Base-by-base conservation (phyloP, 2,329 filamentous ascomycete species). In the Ceratocystis papillata region DNA sequence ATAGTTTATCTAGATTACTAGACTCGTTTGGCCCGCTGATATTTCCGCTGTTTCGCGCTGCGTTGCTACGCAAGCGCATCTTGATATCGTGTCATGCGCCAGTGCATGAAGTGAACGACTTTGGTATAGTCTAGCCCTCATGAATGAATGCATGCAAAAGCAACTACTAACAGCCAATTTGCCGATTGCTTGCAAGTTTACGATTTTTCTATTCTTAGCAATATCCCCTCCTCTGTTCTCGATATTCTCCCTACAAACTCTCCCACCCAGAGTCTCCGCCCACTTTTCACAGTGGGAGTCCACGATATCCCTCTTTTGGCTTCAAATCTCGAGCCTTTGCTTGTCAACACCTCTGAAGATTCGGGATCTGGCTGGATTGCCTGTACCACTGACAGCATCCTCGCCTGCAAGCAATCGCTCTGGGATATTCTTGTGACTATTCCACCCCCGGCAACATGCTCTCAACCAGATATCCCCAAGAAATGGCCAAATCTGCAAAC, bases 311-410 rank as follows among this genome's bases (percentile, higher is more conserved):
- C 89, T 4, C 85, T 87, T 66, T 80, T 97, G 4, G 80, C 86
- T 70, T 62, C 63, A 45, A 79, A 88, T 69, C 80, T 80, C n/a
- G 77, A 79, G 28, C 50, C 65, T 6, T 74, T 72, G 69, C 72
- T 73, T n/a, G 68, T 70, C 6, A 72, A 74, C 44, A 72, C 71
- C 53, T 74, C 76, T 55, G 73, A 75, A 59, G 73, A 73, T 53
- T 28, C 65, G 17, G 62, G 65, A 28, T 25, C 61, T 44, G 89
- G 91, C 48, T 99, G 92, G 91, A 87, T 96, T 67, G 94, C 93
- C 12, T 96, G 92, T 75, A 96, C 93, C 2, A 97, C 93, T 1
- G 94, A 99, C 76, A 93, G 89, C 72, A 94, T 99, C 67, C 81
- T 99, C 15, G 86, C 85, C 60, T 88, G 90, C 75, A 97, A 97